A percentile compares a stretch with the other conserved stretches of the same genome.
phyloP scores from a whole-genome alignment of 1,284 basidiomycete genomes.

The Veloboletus limbatus region DNA sequence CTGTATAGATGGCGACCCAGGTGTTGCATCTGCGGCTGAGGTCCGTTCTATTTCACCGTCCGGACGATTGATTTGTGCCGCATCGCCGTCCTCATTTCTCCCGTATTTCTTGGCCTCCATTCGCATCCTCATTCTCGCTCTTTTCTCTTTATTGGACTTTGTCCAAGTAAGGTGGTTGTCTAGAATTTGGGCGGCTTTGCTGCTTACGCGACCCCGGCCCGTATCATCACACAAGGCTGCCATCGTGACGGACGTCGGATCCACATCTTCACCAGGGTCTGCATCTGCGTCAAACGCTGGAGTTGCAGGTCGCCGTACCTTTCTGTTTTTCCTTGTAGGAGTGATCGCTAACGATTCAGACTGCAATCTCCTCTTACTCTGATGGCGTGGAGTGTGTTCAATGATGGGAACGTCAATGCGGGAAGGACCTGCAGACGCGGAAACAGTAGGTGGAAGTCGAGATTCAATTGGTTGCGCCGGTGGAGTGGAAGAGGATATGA shows the following conservation, averaged over 20 bases:
- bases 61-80: constrained; percentile 18
- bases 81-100: constrained; percentile 42
- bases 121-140: constrained; percentile 53
- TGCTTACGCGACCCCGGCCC: constrained; percentile 71
- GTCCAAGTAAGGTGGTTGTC: constrained; percentile 70
- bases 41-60: constrained; percentile 16
- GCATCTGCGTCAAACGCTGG: constrained; percentile 55
- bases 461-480: constrained; percentile 1
- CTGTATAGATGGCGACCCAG: constrained; percentile 9
- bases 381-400: constrained; percentile 8
- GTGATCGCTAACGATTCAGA: constrained; percentile 16
- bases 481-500: constrained; percentile 18
- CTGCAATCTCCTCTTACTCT: constrained; percentile 11
- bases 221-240: constrained; percentile 69
- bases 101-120: constrained; percentile 77
- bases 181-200: constrained; percentile 64
- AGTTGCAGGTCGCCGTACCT: constrained; percentile 42
- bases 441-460: background rate
- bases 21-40: background rate
- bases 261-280: constrained; percentile 69
- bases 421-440: background rate
- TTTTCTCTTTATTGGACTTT: constrained; percentile 57
- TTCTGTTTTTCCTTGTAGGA: constrained; percentile 23
- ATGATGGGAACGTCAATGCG: constrained; percentile 1
- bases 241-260: constrained; percentile 78